Base-by-base conservation (phyloP, 495 filamentous ascomycete species). In the Corynascus novoguineensis region DNA sequence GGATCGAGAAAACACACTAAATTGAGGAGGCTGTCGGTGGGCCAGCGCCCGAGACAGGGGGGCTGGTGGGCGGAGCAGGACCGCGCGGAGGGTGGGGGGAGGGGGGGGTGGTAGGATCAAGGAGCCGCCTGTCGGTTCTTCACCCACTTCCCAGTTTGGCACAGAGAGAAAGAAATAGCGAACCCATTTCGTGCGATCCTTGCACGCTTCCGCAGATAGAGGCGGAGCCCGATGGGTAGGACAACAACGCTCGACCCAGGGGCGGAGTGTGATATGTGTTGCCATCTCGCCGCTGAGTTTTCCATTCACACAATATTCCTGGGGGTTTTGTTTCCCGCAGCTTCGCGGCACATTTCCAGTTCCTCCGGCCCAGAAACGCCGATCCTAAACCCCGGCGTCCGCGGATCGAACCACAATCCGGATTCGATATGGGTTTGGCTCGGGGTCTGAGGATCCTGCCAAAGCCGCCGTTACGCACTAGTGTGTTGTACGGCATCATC, bases 91-190 rank as follows among this genome's bases (percentile, higher is more conserved):
- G 11, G 32, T 19, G 21, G 5, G 8, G 7, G 40, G 24, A 21
- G 40, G 21, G 28, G 50, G 50, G 29, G 19, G 34, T 41, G 50
- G 22, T 40, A 24, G 50, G 4, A 38, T 52, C 37, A 53, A 42
- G 51, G 51, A 53, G 51, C 51, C 51, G 51, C 51, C 25, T 53
- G 51, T 50, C 37, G n/a, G n/a, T n/a, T n/a, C n/a, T n/a, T n/a
- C 27, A 38, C 38, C 51, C 37, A 53, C 50, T 38, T 42, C 51
- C 37, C 37, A 27, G 28, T 8, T 27, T 28, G 15, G 17, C 22
- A 28, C 9, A 10, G 21, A 17, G 31, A 6, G 27, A 14, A 34
- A 3, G 28, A 22, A 27, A 32, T 24, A 25, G 49, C 32, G 34
- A 19, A 29, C 3, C 5, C 24, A 21, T 29, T 11, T 24, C 25